Base-by-base conservation (phyloP, 805 yeast species). In the Saccharomycopsis sp. region DNA sequence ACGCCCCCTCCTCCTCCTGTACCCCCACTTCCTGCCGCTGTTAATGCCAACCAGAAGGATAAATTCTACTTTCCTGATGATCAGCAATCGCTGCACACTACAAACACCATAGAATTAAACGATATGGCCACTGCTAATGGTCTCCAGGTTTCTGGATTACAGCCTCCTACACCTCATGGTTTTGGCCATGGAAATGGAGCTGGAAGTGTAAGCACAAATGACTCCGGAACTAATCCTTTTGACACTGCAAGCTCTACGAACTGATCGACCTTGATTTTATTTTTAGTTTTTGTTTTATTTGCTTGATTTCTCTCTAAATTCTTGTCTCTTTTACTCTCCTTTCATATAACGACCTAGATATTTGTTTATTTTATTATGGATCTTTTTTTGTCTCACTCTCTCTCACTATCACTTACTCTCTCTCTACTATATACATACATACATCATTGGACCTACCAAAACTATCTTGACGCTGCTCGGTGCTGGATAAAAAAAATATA, bases 171-270 rank as follows among this genome's bases (percentile, higher is more conserved):
- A 12, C 12, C 19, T 17, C 19, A 19, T 44, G 19, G 22, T 17
- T 44, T 44, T 19, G 22, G 49, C 12, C 49, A 44, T 12, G 49
- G 22, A 3, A 8, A 17, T 19, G 22, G 49, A 17, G 22, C 19
- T 12, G 49, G 22, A n/a, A 44, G 49, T 17, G 22, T 44, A 19
- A 44, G 49, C 22, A 44, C 49, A 17, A 44, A 44, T 19, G 49
- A 44, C 22, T 44, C 49, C 22, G 49, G 49, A 17, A 44, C 3
- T 7, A 19, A 44, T 44, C 49, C 49, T 44, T 44, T 44, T 19
- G 49, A 44, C 49, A 44, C 49, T 44, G 49, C 49, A 44, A 44
- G 49, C 12, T 44, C 49, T 7, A 44, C 49, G 19, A 44, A 44
- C 12, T 44, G 22, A 44, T 29, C 38, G 38, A 29, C 5, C 12